Evolutionary conservation across 2,329 filamentous ascomycete genomes (phyloP).

Genomic region (Alternaria sp.): DNA sequence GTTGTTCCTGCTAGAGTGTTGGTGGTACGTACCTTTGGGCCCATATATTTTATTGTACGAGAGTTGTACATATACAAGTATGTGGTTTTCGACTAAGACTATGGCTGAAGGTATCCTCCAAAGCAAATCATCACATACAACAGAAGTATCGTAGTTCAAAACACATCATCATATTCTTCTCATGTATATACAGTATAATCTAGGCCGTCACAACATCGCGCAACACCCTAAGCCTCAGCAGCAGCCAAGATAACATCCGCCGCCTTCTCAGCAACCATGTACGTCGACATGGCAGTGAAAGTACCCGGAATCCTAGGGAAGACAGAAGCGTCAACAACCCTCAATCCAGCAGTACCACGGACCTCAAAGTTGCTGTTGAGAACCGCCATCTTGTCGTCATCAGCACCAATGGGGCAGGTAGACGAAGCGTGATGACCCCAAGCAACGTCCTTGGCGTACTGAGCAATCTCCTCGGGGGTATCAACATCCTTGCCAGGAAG

Average conservation of each 20-base stretch:
- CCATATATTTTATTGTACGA: no score
- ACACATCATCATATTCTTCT: not conserved
- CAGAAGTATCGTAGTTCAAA: not conserved
- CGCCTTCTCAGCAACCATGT: slow-evolving; percentile 70
- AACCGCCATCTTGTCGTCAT: slow-evolving; percentile 61
- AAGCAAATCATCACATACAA: no score
- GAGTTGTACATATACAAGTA: no score
- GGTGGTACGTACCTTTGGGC: no score
- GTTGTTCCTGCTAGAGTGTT: no score
- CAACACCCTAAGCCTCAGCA: slow-evolving; percentile 5
- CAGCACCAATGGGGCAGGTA: slow-evolving; percentile 65
- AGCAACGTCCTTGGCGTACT: slow-evolving; percentile 43
- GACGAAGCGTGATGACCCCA: slow-evolving; percentile 66
- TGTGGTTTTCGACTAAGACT: no score
- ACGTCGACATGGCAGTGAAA: slow-evolving; percentile 63
- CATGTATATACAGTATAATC: not conserved
- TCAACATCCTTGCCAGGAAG: slow-evolving; percentile 59
- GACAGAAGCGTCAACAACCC: slow-evolving; percentile 55
- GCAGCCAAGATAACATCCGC: slow-evolving; percentile 62
- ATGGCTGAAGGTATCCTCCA: rapidly evolving
- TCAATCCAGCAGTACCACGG: slow-evolving; percentile 60
- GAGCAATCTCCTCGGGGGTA: slow-evolving; percentile 41
- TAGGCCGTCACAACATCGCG: not conserved
- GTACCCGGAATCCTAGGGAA: slow-evolving; percentile 58
- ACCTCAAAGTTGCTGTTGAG: slow-evolving; percentile 63